These are phyloP conservation scores for Cutaneotrichosporon sp. DNA, from an alignment of 1,284 basidiomycete genomes.

Conservation along the genomic window DNA sequence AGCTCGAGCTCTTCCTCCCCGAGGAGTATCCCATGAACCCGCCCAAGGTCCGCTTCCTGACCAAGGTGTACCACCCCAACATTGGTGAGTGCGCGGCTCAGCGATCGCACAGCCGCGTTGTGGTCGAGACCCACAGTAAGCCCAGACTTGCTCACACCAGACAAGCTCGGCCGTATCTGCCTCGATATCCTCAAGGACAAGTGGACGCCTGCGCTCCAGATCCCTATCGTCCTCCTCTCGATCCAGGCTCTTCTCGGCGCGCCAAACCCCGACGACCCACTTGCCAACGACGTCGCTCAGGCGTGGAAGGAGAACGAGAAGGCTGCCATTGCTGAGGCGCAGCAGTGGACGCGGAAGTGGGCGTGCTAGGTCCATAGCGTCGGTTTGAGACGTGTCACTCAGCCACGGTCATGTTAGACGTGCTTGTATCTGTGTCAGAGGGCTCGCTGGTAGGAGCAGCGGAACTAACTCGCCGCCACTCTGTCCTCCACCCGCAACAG, in stretches of 20 bases:
- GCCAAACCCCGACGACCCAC: constrained; percentile 98
- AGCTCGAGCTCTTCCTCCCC: constrained; percentile 92
- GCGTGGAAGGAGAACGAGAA: constrained; percentile 98
- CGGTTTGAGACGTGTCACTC: neutral
- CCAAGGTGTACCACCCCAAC: constrained; percentile 99
- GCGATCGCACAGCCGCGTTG: neutral
- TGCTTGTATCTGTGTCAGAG: neutral
- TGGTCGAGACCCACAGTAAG: neutral
- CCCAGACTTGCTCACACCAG: constrained; percentile 54
- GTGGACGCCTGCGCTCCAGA: constrained; percentile 98
- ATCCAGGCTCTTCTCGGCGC: constrained; percentile 93
- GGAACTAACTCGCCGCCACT: neutral
- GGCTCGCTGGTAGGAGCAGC: neutral
- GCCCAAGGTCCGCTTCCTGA: constrained; percentile 96
- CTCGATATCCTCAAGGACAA: constrained; percentile 99
- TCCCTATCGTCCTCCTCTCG: constrained; percentile 94
- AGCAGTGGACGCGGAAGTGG: constrained; percentile 73
- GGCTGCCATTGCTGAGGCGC: constrained; percentile 82
- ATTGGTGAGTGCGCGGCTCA: constrained; percentile 66
- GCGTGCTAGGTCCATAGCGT: constrained; percentile 8
- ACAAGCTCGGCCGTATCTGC: constrained; percentile 97
- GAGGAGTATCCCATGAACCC: constrained; percentile 99
- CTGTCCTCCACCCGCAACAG: neutral
- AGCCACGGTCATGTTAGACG: neutral
- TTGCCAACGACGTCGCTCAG: constrained; percentile 86